Evolutionary conservation across 2,329 filamentous ascomycete genomes (phyloP).

Genomic region (Ascochyta koolunga): DNA sequence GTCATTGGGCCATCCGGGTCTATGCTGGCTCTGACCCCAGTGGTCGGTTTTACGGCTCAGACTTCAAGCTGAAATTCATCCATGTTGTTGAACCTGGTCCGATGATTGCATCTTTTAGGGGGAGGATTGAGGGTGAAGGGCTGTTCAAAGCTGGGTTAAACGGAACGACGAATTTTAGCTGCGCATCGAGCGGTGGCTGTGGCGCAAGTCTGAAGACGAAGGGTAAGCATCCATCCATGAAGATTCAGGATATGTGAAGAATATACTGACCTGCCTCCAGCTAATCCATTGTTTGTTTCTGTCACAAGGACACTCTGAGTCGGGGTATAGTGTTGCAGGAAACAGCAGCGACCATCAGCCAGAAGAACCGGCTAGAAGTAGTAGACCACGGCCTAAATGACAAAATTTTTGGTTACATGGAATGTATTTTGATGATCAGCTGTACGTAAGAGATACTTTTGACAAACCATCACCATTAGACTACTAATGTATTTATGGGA

Average conservation of each 20-base stretch:
- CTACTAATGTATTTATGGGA: too few species aligned
- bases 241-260: neutral
- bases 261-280: neutral
- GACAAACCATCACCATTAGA: too few species aligned
- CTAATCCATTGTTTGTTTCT: neutral
- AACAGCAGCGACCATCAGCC: too few species aligned
- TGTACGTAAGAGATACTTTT: too few species aligned
- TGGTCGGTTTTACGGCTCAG: conserved; percentile 1
- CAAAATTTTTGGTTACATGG: neutral
- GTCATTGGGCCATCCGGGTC: conserved; percentile 35
- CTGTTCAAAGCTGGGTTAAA: conserved; percentile 24
- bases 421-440: too few species aligned
- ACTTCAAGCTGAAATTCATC: conserved; percentile 36
- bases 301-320: neutral
- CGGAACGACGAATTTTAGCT: conserved; percentile 5
- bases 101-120: conserved; percentile 21
- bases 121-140: conserved; percentile 20
- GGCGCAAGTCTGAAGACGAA: conserved; percentile 17
- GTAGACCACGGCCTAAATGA: neutral
- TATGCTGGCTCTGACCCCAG: conserved; percentile 8
- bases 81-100: conserved; percentile 22
- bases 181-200: conserved; percentile 29
- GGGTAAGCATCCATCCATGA: neutral
- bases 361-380: too few species aligned
- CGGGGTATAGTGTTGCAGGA: neutral